phyloP scores from a whole-genome alignment of 306 rosid genomes.

The Macrotyloma uniflorum region DNA sequence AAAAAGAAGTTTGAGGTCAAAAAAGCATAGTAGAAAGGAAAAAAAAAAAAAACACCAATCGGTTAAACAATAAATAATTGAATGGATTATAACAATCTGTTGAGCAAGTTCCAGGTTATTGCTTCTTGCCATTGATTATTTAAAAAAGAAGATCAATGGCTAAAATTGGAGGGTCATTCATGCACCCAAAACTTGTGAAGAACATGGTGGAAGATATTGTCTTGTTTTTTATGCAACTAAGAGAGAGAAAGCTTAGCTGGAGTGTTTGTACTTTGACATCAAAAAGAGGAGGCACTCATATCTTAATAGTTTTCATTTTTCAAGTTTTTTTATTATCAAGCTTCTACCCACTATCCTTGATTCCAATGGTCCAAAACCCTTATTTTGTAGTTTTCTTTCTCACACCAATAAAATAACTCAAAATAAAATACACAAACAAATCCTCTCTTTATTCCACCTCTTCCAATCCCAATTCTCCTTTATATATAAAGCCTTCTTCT shows the following conservation, averaged over 20 bases:
- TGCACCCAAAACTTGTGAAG: conserved; percentile 13
- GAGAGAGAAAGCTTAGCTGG: conserved; percentile 59
- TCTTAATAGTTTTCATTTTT: conserved; percentile 35
- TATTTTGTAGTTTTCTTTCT: neutral
- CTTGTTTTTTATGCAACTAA: conserved; percentile 44
- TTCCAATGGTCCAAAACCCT: conserved; percentile 43
- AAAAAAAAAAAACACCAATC: neutral
- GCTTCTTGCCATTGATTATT: neutral
- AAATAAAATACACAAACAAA: neutral
- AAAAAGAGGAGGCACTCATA: conserved; percentile 50
- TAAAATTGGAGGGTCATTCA: conserved; percentile 3
- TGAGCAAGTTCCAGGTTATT: neutral
- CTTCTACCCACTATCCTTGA: conserved; percentile 75
- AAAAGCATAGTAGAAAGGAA: neutral
- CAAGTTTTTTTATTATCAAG: conserved; percentile 18
- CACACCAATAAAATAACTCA: neutral
- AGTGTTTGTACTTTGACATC: conserved; percentile 56
- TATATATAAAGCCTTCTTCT: conserved; percentile 41
- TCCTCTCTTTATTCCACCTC: conserved; percentile 9
- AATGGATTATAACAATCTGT: neutral
- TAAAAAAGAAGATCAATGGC: neutral
- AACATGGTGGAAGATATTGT: neutral
- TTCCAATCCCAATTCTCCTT: conserved; percentile 15
- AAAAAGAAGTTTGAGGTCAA: neutral
- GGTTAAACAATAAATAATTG: neutral